Percentiles rank a stretch among this genome's conserved stretches.
These are phyloP conservation scores for Colletotrichum spaethianum DNA, from an alignment of 2,329 filamentous ascomycete species.

Conservation along the genomic window DNA sequence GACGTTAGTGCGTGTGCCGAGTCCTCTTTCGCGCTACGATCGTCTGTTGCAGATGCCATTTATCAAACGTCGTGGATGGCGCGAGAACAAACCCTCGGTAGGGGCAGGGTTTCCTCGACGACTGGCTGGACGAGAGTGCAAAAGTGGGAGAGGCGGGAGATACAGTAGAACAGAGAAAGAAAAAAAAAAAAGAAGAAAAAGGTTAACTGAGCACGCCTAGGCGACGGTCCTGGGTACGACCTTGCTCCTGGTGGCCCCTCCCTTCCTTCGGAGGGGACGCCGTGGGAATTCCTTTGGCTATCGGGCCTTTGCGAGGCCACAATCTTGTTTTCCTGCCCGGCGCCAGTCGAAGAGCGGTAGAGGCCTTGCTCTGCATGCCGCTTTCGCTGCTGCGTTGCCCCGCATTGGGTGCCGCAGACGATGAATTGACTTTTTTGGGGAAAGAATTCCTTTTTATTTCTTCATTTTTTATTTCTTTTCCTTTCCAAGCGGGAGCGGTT, in stretches of 20 bases:
- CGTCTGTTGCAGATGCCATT: not conserved
- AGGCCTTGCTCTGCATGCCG: conserved; percentile 6
- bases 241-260: conserved; percentile 8
- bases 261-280: not conserved
- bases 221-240: not conserved
- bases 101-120: not conserved
- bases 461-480: not conserved
- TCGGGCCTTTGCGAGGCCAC: conserved; percentile 27
- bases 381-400: not conserved
- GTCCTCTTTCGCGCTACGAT: not conserved
- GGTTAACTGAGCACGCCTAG: not conserved
- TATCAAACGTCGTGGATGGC: not conserved
- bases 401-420: not conserved
- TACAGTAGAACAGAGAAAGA: no score
- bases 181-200: not conserved
- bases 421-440: conserved; percentile 21
- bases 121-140: not conserved
- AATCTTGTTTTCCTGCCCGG: conserved; percentile 30
- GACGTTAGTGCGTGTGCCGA: not conserved
- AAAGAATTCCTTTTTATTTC: not conserved
- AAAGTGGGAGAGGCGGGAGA: not conserved
- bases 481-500: conserved; percentile 21
- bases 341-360: not conserved
- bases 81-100: not conserved
- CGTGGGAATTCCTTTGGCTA: conserved; percentile 9